Base-by-base conservation (phyloP, 768 basidiomycete species). In the Agrocybe praecox region DNA sequence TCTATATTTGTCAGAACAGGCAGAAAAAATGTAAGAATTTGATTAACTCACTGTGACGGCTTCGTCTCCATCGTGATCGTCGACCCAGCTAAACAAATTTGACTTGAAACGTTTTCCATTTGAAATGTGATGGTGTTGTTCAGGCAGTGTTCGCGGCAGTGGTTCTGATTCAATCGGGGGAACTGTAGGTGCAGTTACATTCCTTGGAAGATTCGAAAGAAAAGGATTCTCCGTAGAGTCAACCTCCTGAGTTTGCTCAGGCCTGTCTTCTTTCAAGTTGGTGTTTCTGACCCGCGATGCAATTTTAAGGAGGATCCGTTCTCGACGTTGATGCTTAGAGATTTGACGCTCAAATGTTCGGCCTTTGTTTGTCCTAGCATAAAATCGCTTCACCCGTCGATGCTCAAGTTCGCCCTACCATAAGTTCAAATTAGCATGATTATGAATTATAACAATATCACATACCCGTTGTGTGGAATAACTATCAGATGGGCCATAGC, bases 41-140 rank as follows among this genome's bases (percentile, higher is more conserved):
- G 11, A 33, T 12, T 15, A 11, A 59, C 62, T 34, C 50, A 72
- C 74, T 58, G 66, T 53, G 12, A 69, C 12, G 2, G 69, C 68
- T 2, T 66, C 65, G 55, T 75, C 71, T 0, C 53, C 52, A 15
- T 49, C 36, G 22, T 58, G 54, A 2, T 55, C 56, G 18, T 54
- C 47, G 2, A 63, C 40, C 57, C 60, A 62, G 2, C 21, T 36
- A 17, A 45, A 21, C 6, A 63, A 43, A 42, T 61, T 24, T 6
- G 53, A 11, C 23, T 45, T 45, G 12, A 55, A 6, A 2, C 44
- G 43, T 9, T 24, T 43, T 19, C 52, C 26, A 22, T 42, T 33
- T 12, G 46, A 55, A 46, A 33, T 68, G 52, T 34, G 59, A 52
- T 12, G 29, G 6, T 15, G 69, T 33, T n/a, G 49, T 22, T 49